These are phyloP conservation scores for Magnaporthales sp. DNA, from an alignment of 2,329 filamentous ascomycete genomes.

Conservation along the genomic window DNA sequence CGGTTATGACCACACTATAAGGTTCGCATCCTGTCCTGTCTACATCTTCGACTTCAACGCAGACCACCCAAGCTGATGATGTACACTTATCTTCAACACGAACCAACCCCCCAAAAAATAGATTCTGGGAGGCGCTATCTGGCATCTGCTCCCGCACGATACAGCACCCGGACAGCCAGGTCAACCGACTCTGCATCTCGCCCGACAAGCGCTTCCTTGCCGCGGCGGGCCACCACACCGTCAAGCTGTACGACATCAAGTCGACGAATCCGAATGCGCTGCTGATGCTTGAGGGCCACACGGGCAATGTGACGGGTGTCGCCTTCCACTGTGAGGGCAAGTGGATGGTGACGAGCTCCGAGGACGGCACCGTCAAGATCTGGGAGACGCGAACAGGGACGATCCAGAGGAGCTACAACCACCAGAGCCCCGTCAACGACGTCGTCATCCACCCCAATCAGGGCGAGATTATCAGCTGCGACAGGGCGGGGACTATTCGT, in stretches of 20 bases:
- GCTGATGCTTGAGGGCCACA: slow-evolving; percentile 91
- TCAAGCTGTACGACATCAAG: slow-evolving; percentile 98
- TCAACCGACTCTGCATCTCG: slow-evolving; percentile 96
- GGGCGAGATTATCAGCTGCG: slow-evolving; percentile 94
- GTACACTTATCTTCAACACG: background rate
- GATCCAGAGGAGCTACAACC: slow-evolving; percentile 87
- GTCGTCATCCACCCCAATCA: slow-evolving; percentile 99
- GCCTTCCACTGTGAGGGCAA: slow-evolving; percentile 98
- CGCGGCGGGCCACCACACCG: slow-evolving; percentile 68
- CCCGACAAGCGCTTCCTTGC: slow-evolving; percentile 95
- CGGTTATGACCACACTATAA: slow-evolving; percentile 55
- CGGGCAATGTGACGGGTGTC: slow-evolving; percentile 90
- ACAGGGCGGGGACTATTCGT: slow-evolving; percentile 82
- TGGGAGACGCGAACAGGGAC: slow-evolving; percentile 85
- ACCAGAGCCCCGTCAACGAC: slow-evolving; percentile 85
- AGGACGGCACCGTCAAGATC: slow-evolving; percentile 94
- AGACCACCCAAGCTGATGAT: background rate
- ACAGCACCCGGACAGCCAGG: slow-evolving; percentile 95
- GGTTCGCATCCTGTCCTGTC: slow-evolving; percentile 28
- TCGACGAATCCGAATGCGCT: slow-evolving; percentile 93
- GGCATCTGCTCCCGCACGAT: slow-evolving; percentile 98
- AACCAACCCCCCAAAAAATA: too few relatives aligned
- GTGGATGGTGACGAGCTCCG: slow-evolving; percentile 98
- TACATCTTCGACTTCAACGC: background rate
- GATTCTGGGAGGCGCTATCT: slow-evolving; percentile 97